A percentile compares a stretch with the other conserved stretches of the same genome.
Conservation (phyloP, 805 yeast species). For the Starmerella apicola region DNA sequence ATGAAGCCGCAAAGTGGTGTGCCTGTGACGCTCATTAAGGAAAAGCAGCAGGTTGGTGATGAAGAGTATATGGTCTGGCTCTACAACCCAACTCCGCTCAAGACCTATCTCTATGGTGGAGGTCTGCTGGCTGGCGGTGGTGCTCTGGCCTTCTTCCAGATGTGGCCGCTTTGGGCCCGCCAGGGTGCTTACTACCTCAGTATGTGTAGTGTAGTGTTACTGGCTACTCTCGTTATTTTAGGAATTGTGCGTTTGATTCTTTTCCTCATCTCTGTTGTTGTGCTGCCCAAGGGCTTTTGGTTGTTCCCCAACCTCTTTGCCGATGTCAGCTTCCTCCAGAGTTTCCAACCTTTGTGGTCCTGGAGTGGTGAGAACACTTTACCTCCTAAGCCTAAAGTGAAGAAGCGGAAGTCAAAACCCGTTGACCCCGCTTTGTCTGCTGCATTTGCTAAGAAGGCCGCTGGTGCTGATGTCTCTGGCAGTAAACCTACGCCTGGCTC, state of each 20-base stretch:
- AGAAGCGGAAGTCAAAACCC: conserved; percentile 18
- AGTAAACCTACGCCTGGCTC: too few relatives aligned
- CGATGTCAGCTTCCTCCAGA: conserved; percentile 86
- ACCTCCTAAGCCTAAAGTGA: conserved; percentile 19
- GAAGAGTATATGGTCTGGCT: conserved; percentile 69
- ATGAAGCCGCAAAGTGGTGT: conserved; percentile 58
- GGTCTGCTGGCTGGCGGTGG: conserved; percentile 48
- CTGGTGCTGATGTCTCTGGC: neutral
- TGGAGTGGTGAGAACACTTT: conserved; percentile 45
- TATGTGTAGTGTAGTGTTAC: conserved; percentile 57
- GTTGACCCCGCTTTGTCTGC: neutral
- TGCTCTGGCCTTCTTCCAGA: conserved; percentile 65
- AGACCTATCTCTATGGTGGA: conserved; percentile 38
- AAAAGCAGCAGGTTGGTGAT: conserved; percentile 31
- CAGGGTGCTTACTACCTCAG: conserved; percentile 84
- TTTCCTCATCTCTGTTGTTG: conserved; percentile 45
- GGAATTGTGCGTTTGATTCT: conserved; percentile 71
- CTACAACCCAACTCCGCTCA: conserved; percentile 60
- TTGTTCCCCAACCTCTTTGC: conserved; percentile 89
- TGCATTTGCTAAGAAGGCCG: neutral
- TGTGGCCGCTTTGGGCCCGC: conserved; percentile 90
- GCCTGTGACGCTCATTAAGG: conserved; percentile 30
- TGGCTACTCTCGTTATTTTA: conserved; percentile 60
- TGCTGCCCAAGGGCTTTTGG: conserved; percentile 75
- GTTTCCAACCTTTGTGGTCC: conserved; percentile 80